Conservation (phyloP, 805 yeast genomes). For the Sugiyamaella floridensis region DNA sequence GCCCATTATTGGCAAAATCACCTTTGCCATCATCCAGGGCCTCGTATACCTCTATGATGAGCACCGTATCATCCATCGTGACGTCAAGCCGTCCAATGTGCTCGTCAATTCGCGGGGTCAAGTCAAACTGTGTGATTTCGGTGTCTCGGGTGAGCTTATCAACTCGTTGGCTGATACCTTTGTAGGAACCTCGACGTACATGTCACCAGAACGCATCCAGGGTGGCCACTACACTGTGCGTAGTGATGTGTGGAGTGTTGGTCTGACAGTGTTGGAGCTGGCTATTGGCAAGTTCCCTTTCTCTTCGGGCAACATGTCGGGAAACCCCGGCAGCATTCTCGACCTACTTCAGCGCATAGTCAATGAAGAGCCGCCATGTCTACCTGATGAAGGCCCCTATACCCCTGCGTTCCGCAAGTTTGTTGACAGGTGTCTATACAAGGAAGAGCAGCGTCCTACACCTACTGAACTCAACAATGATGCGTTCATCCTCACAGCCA, state of each 20-base stretch:
- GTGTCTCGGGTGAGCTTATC: constrained; percentile 85
- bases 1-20: constrained; percentile 61
- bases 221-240: constrained; percentile 92
- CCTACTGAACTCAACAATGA: constrained; percentile 58
- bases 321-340: constrained; percentile 40
- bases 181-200: constrained; percentile 95
- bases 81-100: constrained; percentile 92
- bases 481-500: constrained; percentile 26
- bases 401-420: constrained; percentile 53
- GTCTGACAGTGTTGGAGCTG: constrained; percentile 80
- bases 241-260: constrained; percentile 96
- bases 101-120: constrained; percentile 79
- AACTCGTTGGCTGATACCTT: constrained; percentile 96
- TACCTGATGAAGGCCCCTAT: constrained; percentile 41
- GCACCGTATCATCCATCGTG: constrained; percentile 89
- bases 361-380: constrained; percentile 80
- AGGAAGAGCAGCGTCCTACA: constrained; percentile 65
- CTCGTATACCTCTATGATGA: constrained; percentile 71
- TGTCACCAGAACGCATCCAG: constrained; percentile 96
- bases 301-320: constrained; percentile 22
- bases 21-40: constrained; percentile 73
- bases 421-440: constrained; percentile 65
- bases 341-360: constrained; percentile 90
- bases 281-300: constrained; percentile 83
- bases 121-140: constrained; percentile 91